phyloP scores from a whole-genome alignment of 257 asterid genomes.

The Oldenlandia corymbosa region DNA sequence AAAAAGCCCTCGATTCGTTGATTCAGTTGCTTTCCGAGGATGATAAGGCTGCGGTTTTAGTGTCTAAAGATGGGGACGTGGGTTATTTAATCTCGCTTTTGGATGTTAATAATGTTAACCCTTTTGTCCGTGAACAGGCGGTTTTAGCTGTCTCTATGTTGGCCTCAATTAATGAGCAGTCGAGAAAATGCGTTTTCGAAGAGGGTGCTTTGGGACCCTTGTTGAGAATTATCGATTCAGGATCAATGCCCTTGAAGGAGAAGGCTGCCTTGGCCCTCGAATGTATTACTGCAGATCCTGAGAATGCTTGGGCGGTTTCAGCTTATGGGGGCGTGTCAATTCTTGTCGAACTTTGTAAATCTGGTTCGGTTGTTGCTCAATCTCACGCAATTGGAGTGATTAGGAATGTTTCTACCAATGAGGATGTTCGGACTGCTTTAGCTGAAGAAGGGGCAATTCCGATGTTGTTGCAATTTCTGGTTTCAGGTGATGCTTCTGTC shows the following conservation, averaged over 20 bases:
- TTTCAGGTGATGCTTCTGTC: slow-evolving; percentile 46
- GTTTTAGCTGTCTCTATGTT: slow-evolving; percentile 64
- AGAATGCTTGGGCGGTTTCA: slow-evolving; percentile 84
- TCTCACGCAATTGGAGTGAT: slow-evolving; percentile 68
- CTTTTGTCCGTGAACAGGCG: slow-evolving; percentile 49
- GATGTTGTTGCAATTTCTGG: slow-evolving; percentile 56
- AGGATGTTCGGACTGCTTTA: slow-evolving; percentile 60
- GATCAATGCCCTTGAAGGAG: slow-evolving; percentile 61
- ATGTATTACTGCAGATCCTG: slow-evolving; percentile 63
- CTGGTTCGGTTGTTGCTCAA: slow-evolving; percentile 69
- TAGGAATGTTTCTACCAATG: slow-evolving; percentile 54
- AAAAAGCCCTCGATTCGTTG: slow-evolving; percentile 67
- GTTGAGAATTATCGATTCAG: slow-evolving; percentile 55
- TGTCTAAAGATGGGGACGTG: slow-evolving; percentile 56
- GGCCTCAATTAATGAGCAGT: slow-evolving; percentile 44
- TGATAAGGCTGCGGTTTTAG: slow-evolving; percentile 49
- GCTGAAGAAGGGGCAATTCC: slow-evolving; percentile 82
- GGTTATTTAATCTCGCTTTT: slow-evolving; percentile 50
- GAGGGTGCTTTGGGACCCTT: slow-evolving; percentile 89
- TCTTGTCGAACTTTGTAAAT: slow-evolving; percentile 58
- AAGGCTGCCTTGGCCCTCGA: slow-evolving; percentile 81
- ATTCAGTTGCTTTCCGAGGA: slow-evolving; percentile 53
- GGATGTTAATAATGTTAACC: slow-evolving; percentile 44
- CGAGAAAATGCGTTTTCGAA: slow-evolving; percentile 72
- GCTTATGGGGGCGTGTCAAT: slow-evolving; percentile 79